These are phyloP conservation scores for Harringtonia lauricola DNA, from an alignment of 2,329 filamentous ascomycete genomes.

Conservation along the genomic window DNA sequence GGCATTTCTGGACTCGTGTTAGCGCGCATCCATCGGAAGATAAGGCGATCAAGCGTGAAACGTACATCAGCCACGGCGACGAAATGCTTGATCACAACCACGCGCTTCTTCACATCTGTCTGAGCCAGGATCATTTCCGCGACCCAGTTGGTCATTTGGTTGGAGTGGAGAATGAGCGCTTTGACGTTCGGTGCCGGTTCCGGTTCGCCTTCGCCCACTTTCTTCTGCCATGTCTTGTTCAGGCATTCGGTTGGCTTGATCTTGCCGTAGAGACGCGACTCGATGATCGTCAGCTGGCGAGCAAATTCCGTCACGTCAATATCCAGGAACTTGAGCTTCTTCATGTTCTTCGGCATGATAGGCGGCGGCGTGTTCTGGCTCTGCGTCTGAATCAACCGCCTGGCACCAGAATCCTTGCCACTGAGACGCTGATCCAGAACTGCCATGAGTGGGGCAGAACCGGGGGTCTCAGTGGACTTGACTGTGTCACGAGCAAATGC, in stretches of 20 bases:
- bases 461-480: slow-evolving; percentile 86
- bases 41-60: background rate
- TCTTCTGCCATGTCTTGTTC: slow-evolving; percentile 99
- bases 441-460: slow-evolving; percentile 72
- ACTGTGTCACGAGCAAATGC: slow-evolving; percentile 86
- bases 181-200: slow-evolving; percentile 93
- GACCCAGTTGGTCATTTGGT: slow-evolving; percentile 98
- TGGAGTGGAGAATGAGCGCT: slow-evolving; percentile 91
- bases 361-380: slow-evolving; percentile 73
- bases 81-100: slow-evolving; percentile 97
- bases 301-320: slow-evolving; percentile 95
- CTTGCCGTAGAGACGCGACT: slow-evolving; percentile 88
- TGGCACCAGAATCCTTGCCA: slow-evolving; percentile 77
- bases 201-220: slow-evolving; percentile 66
- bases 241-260: slow-evolving; percentile 93
- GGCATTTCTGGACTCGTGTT: slow-evolving; percentile 70
- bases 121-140: slow-evolving; percentile 98
- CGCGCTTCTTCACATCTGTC: slow-evolving; percentile 86
- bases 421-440: slow-evolving; percentile 80
- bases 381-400: slow-evolving; percentile 77
- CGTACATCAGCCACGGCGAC: slow-evolving; percentile 89
- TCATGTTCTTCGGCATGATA: slow-evolving; percentile 98
- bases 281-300: slow-evolving; percentile 93
- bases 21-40: slow-evolving; percentile 3
- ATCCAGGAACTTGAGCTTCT: slow-evolving; percentile 96